phyloP scores from a whole-genome alignment of 331 rosid genomes.

The Spiraea crenata region DNA sequence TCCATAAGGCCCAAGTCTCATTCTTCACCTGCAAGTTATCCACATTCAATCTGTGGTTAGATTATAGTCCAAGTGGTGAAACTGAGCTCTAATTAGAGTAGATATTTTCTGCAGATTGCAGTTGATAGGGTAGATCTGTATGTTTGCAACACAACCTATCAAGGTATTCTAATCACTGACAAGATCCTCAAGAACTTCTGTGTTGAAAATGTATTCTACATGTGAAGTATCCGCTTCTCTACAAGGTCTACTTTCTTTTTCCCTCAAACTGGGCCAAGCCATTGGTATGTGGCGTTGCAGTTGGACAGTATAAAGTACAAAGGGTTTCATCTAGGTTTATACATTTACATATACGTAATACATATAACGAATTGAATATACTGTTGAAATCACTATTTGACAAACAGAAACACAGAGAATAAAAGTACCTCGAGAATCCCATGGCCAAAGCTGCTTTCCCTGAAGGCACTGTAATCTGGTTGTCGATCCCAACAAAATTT shows the following conservation, averaged over 20 bases:
- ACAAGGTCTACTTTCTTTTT: too few relatives aligned
- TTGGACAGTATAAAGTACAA: too few relatives aligned
- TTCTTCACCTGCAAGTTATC: slow-evolving; percentile 61
- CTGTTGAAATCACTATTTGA: not conserved
- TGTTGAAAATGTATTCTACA: not conserved
- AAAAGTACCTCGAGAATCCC: slow-evolving; percentile 66
- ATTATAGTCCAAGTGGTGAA: not conserved
- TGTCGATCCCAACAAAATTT: slow-evolving; percentile 78
- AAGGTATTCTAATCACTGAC: not conserved
- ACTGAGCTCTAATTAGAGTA: not conserved
- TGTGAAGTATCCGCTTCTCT: too few relatives aligned
- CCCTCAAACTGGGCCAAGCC: too few relatives aligned
- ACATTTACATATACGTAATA: too few relatives aligned
- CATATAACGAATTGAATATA: not conserved
- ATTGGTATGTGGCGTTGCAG: not conserved
- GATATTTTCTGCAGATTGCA: too few relatives aligned
- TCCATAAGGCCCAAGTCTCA: slow-evolving; percentile 81
- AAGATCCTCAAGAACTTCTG: not conserved
- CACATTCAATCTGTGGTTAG: slow-evolving; percentile 22
- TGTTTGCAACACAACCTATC: not conserved
- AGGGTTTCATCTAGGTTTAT: too few relatives aligned
- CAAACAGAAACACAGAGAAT: slow-evolving; percentile 15
- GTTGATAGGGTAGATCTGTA: not conserved
- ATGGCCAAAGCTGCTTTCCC: slow-evolving; percentile 81
- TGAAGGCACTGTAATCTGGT: slow-evolving; percentile 67